These are phyloP conservation scores for Bipolaris gigantea DNA, from an alignment of 2,329 filamentous ascomycete species.

Conservation along the genomic window DNA sequence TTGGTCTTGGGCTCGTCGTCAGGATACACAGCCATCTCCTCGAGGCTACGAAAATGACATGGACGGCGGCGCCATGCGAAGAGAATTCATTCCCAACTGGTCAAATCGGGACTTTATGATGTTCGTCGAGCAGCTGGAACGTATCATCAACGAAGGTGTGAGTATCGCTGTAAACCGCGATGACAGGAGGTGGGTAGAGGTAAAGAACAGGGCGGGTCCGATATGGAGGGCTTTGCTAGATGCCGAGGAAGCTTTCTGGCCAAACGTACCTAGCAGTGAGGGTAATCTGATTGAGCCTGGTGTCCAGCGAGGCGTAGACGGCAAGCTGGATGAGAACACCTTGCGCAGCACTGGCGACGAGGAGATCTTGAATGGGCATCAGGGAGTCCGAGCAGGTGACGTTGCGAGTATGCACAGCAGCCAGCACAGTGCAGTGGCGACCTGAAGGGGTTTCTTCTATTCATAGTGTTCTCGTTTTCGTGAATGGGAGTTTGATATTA, in stretches of 20 bases:
- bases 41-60: slow-evolving; percentile 50
- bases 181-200: slow-evolving; percentile 22
- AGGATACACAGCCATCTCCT: slow-evolving; percentile 21
- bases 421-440: background rate
- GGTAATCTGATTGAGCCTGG: slow-evolving; percentile 10
- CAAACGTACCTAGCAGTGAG: slow-evolving; percentile 15
- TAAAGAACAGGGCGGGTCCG: slow-evolving; percentile 26
- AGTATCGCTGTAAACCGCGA: slow-evolving; percentile 23
- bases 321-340: slow-evolving; percentile 11
- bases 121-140: slow-evolving; percentile 61
- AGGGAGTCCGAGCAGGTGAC: slow-evolving; percentile 5
- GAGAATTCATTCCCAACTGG: slow-evolving; percentile 71
- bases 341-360: slow-evolving; percentile 4
- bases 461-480: background rate
- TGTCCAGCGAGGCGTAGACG: slow-evolving; percentile 2
- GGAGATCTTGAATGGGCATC: slow-evolving; percentile 1
- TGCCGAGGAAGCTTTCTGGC: slow-evolving; percentile 43
- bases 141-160: slow-evolving; percentile 56
- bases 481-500: background rate
- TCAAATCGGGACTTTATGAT: slow-evolving; percentile 61
- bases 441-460: background rate
- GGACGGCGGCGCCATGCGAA: slow-evolving; percentile 66
- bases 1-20: slow-evolving; percentile 38
- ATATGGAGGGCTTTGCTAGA: slow-evolving; percentile 35
- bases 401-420: slow-evolving; percentile 1